phyloP scores from a whole-genome alignment of 2,329 filamentous ascomycete genomes.

The Botrytis squamosa region DNA sequence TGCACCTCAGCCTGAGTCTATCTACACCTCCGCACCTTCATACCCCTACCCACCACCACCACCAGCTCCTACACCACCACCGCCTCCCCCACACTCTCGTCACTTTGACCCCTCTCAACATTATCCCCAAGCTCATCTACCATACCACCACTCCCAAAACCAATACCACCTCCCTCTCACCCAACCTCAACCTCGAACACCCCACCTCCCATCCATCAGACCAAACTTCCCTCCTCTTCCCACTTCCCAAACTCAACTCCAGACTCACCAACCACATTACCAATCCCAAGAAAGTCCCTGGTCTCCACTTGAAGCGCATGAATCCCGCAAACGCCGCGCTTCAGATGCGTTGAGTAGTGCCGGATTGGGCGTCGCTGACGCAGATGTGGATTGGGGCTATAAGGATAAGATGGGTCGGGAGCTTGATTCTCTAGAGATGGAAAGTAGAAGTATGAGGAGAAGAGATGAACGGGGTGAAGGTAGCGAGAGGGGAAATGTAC shows the following conservation, averaged over 20 bases:
- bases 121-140: no score
- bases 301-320: background rate
- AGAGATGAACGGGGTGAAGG: background rate
- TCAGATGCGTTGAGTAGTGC: background rate
- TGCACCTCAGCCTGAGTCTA: background rate
- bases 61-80: constrained; percentile 17
- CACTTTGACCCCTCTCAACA: background rate
- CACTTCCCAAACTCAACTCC: background rate
- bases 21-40: background rate
- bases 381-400: background rate
- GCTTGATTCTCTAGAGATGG: constrained; percentile 7
- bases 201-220: background rate
- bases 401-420: constrained; percentile 17
- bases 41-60: background rate
- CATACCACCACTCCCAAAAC: background rate
- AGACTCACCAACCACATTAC: background rate
- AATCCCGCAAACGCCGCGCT: constrained; percentile 5
- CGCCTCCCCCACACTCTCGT: background rate
- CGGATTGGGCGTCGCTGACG: background rate
- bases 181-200: background rate
- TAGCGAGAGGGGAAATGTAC: accelerated
- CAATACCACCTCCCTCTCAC: background rate
- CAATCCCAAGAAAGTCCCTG: background rate
- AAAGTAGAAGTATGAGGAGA: background rate
- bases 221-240: background rate